Conservation (phyloP, 441 rosid species). For the Croton setiger region DNA sequence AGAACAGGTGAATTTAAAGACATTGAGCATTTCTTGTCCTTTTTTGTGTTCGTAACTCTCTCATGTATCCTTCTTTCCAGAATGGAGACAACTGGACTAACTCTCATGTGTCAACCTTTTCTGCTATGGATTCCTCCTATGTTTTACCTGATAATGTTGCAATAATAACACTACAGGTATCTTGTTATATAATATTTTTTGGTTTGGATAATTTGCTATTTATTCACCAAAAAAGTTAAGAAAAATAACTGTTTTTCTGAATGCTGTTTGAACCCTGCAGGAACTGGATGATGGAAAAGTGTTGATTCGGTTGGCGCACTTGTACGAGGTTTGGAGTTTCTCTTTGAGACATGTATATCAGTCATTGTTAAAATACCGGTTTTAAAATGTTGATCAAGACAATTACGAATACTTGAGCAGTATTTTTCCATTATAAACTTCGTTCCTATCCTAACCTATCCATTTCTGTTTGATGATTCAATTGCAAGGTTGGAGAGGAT, state of each 20-base stretch:
- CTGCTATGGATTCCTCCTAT: conserved; percentile 47
- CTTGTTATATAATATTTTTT: background rate
- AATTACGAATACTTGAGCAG: background rate
- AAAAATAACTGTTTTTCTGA: background rate
- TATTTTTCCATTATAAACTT: background rate
- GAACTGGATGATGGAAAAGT: conserved; percentile 42
- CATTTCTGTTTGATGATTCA: conserved; percentile 9
- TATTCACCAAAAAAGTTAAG: background rate
- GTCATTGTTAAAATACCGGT: background rate
- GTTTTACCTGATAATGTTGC: conserved; percentile 52
- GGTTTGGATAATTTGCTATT: background rate
- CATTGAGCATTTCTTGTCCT: conserved; percentile 14
- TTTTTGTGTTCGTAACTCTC: conserved; percentile 10
- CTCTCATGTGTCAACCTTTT: conserved; percentile 39
- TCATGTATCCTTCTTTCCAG: conserved; percentile 26
- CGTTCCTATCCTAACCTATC: too few relatives aligned
- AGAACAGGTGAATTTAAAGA: conserved; percentile 46
- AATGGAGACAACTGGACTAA: conserved; percentile 38
- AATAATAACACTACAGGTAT: conserved; percentile 42
- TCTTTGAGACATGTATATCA: background rate
- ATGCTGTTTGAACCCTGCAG: conserved; percentile 19
- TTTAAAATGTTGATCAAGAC: background rate
- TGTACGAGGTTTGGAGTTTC: conserved; percentile 40
- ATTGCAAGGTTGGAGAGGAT: conserved; percentile 77
- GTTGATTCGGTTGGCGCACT: conserved; percentile 48